Percentiles rank a stretch among this genome's conserved stretches.
These are phyloP conservation scores for Leccinum subrobustum DNA, from an alignment of 1,284 basidiomycete genomes.

Conservation along the genomic window DNA sequence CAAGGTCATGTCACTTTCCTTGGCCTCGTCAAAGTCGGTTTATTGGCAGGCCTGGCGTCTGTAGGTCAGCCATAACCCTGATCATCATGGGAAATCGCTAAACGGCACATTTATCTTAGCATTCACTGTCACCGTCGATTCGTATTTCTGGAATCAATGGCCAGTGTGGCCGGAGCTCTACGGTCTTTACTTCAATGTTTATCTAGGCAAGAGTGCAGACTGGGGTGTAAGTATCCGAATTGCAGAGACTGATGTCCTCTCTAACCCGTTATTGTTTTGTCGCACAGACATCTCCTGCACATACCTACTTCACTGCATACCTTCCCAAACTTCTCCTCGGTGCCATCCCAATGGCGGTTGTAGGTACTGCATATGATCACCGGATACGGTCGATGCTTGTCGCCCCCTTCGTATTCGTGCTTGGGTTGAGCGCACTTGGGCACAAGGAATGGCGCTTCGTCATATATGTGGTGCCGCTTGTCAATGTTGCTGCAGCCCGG, in stretches of 20 bases:
- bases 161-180: constrained; percentile 88
- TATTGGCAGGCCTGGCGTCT: constrained; percentile 53
- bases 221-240: constrained; percentile 77
- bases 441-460: constrained; percentile 98
- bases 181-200: constrained; percentile 84
- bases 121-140: constrained; percentile 71
- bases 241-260: neutral
- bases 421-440: constrained; percentile 70
- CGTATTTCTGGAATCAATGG: constrained; percentile 78
- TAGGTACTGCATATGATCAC: constrained; percentile 48
- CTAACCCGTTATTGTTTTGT: constrained; percentile 3
- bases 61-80: constrained; percentile 47
- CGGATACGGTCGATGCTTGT: constrained; percentile 52
- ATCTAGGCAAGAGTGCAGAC: constrained; percentile 81
- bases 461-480: constrained; percentile 79
- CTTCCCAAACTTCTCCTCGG: constrained; percentile 82
- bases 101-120: constrained; percentile 40
- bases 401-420: constrained; percentile 58
- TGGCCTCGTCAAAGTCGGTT: constrained; percentile 51
- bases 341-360: constrained; percentile 60
- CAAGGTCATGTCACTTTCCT: constrained; percentile 43
- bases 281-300: constrained; percentile 67
- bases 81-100: neutral
- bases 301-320: constrained; percentile 67
- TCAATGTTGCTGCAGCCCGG: constrained; percentile 80